phyloP scores from a whole-genome alignment of 768 basidiomycete genomes.

The Tulasnella sp. region DNA sequence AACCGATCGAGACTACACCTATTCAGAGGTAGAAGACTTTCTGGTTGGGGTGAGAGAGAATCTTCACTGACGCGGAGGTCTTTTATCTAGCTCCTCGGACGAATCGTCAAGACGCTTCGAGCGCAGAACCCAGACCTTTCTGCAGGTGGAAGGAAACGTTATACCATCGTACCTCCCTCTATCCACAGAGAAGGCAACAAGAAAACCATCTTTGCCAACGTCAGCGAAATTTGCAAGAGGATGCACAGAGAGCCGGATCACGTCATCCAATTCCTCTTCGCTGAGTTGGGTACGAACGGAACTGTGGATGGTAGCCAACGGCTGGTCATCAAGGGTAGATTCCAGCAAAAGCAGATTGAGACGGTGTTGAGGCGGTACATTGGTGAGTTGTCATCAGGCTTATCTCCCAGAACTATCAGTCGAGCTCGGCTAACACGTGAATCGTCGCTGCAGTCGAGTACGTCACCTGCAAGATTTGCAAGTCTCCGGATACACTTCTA shows the following conservation, averaged over 20 bases:
- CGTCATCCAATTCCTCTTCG: constrained; percentile 93
- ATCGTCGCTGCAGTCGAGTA: constrained; percentile 72
- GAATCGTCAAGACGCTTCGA: constrained; percentile 88
- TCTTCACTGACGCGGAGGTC: neutral
- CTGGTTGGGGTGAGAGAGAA: neutral
- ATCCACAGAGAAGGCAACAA: constrained; percentile 83
- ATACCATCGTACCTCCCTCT: constrained; percentile 94
- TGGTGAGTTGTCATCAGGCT: constrained; percentile 52
- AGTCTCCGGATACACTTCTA: constrained; percentile 94
- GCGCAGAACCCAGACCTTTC: constrained; percentile 88
- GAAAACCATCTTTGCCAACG: constrained; percentile 94
- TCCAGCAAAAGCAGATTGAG: constrained; percentile 98
- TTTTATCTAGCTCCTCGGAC: constrained; percentile 68
- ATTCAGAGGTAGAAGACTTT: constrained; percentile 63
- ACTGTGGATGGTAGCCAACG: constrained; percentile 89
- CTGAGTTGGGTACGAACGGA: constrained; percentile 97
- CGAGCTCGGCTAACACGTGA: constrained; percentile 1
- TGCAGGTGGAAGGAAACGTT: constrained; percentile 81
- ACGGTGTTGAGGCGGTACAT: constrained; percentile 95
- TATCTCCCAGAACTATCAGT: neutral
- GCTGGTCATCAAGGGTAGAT: constrained; percentile 94
- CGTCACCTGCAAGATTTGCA: constrained; percentile 99
- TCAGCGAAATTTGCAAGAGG: constrained; percentile 94
- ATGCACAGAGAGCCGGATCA: constrained; percentile 99
- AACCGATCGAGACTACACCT: constrained; percentile 94